Evolutionary conservation across 2,329 filamentous ascomycete species (phyloP), one percentile per base, ranked within the genome.

Genomic region (Claviceps quebecensis): DNA sequence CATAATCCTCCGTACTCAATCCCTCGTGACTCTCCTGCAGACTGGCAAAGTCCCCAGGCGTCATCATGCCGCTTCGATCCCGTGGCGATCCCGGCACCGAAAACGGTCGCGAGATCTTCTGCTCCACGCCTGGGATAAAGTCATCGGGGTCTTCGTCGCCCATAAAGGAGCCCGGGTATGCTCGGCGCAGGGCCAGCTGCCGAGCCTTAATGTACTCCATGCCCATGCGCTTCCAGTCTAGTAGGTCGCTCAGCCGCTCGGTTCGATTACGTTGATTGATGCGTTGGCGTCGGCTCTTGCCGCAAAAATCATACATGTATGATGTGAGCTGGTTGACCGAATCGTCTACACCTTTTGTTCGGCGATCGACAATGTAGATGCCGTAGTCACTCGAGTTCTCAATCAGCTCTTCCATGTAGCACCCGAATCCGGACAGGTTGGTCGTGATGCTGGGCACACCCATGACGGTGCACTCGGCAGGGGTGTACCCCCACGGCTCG

Each of bases 191-290:
- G 23, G 93, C 93, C 62, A 98, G 71, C 68, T 97, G 93, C 47
- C 93, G 81, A 37, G 93, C 93, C 75, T 97, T 98, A 71, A 96
- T 88, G 64, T 98, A 98, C 70, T 98, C 93, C 83, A 97, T 84
- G 22, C 93, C 93, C 93, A 98, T 98, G 48, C 93, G 80, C 78
- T 97, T 97, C 93, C 93, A 98, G 71, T 98, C 93, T 41, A 98
- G 77, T 54, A 98, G 75, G 65, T 98, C 93, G 63, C 89, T 95
- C 51, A 98, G 73, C 47, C 93, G 82, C 74, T 98, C 93, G 0
- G 93, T 98, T 51, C 93, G 82, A 70, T 98, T 98, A 48, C 93
- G 82, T 73, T 97, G 93, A 76, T 98, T 98, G 77, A 98, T 98
- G 48, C 93, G 87, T 69, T 98, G 93, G 55, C 93, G 83, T 53